Percentiles rank a stretch among this genome's conserved stretches.
Conservation (phyloP, 129 eudicot genomes). For the Calendula officinalis region DNA sequence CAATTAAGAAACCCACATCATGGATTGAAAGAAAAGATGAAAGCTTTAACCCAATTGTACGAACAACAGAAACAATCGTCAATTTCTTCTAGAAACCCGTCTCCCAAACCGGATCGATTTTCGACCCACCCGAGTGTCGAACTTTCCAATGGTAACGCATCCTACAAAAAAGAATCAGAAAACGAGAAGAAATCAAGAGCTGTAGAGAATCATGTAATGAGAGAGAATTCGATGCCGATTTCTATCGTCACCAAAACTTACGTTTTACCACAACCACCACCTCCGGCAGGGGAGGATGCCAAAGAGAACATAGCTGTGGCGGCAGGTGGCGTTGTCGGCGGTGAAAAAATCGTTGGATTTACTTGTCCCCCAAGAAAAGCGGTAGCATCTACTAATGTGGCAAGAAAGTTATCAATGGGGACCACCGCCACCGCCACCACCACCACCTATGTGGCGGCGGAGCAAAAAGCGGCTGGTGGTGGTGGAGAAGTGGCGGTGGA, state of each 20-base stretch:
- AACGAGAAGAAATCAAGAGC: slow-evolving; percentile 14
- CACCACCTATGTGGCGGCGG: not conserved
- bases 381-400: slow-evolving; percentile 37
- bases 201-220: slow-evolving; percentile 43
- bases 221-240: slow-evolving; percentile 43
- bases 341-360: slow-evolving; percentile 35
- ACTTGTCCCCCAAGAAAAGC: slow-evolving; percentile 49
- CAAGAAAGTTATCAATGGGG: slow-evolving; percentile 69
- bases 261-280: slow-evolving; percentile 35
- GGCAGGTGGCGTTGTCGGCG: too few species aligned
- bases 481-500: slow-evolving; percentile 29
- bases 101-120: slow-evolving; percentile 34
- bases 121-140: slow-evolving; percentile 52
- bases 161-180: slow-evolving; percentile 30
- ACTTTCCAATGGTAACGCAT: slow-evolving; percentile 28
- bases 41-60: slow-evolving; percentile 67
- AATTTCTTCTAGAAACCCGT: slow-evolving; percentile 30
- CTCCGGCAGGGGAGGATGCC: slow-evolving; percentile 28
- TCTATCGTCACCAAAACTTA: slow-evolving; percentile 39
- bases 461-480: not conserved
- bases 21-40: slow-evolving; percentile 90
- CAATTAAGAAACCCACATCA: slow-evolving; percentile 65
- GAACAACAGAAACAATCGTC: slow-evolving; percentile 71
- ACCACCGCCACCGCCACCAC: not conserved
- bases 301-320: slow-evolving; percentile 49